These are phyloP conservation scores for Corrigiola litoralis DNA, from an alignment of 179 eudicot genomes.

Conservation along the genomic window DNA sequence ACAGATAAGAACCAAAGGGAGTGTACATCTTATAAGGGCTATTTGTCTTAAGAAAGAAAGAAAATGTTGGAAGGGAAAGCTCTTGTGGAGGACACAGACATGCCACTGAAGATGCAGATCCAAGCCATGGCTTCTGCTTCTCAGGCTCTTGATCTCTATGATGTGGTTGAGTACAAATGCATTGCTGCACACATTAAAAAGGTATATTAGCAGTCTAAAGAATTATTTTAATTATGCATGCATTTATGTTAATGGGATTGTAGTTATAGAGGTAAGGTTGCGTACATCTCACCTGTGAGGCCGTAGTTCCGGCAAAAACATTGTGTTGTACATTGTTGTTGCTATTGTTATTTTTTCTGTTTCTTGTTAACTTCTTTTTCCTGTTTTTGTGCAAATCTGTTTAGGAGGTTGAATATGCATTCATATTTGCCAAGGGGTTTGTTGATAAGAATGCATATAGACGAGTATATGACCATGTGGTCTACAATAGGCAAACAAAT, in stretches of 20 bases:
- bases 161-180: conserved; percentile 67
- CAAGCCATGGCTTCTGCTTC: conserved; percentile 91
- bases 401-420: conserved; percentile 94
- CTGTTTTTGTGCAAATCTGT: not conserved
- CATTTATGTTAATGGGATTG: not conserved
- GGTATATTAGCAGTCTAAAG: conserved; percentile 27
- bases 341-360: too few relatives aligned
- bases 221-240: not conserved
- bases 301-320: not conserved
- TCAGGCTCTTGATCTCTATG: conserved; percentile 81
- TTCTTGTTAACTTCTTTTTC: not conserved
- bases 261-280: not conserved
- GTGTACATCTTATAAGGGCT: not conserved
- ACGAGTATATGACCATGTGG: too few relatives aligned
- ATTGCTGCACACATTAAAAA: conserved; percentile 89
- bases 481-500: too few relatives aligned
- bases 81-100: conserved; percentile 77
- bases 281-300: not conserved
- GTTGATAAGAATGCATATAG: too few relatives aligned
- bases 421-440: too few relatives aligned
- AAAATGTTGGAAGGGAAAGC: conserved; percentile 95
- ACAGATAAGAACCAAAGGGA: conserved; percentile 14
- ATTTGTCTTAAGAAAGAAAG: conserved; percentile 13
- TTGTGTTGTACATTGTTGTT: not conserved
- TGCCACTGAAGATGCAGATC: conserved; percentile 91